Conservation (phyloP, 1,284 basidiomycete species). For the Boletus semigastroideus region DNA sequence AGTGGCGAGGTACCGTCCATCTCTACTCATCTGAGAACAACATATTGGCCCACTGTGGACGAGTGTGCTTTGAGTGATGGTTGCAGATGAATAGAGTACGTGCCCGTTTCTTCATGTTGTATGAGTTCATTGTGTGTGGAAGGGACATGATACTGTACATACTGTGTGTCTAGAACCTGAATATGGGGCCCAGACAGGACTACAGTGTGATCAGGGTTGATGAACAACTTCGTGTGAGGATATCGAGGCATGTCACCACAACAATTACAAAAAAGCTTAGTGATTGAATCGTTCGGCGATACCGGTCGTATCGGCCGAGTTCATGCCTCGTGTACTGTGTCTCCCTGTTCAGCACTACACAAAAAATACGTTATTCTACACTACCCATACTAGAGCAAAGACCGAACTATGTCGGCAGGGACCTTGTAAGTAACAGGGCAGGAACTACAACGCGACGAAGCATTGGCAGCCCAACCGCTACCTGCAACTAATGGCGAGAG, state of each 20-base stretch:
- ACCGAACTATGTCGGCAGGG: no score
- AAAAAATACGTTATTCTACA: no score
- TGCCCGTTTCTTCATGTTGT: conserved; percentile 51
- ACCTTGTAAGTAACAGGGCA: no score
- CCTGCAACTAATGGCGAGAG: neutral
- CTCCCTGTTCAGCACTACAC: no score
- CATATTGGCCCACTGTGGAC: conserved; percentile 59
- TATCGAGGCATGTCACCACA: conserved; percentile 32
- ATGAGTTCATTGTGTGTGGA: conserved; percentile 9
- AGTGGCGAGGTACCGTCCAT: conserved; percentile 56
- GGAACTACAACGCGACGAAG: neutral
- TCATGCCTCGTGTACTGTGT: no score
- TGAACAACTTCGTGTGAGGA: conserved; percentile 51
- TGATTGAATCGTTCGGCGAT: no score
- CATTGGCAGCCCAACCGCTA: neutral
- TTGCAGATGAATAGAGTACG: conserved; percentile 47
- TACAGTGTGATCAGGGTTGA: conserved; percentile 36
- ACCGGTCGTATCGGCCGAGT: no score
- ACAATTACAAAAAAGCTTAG: no score
- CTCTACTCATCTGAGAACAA: conserved; percentile 53
- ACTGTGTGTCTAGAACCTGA: conserved; percentile 55
- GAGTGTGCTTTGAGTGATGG: conserved; percentile 35
- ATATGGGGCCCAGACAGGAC: conserved; percentile 60
- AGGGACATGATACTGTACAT: conserved; percentile 12
- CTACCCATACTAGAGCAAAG: no score